Conservation (phyloP, 768 basidiomycete genomes). For the Phanerodontia chrysosporium region DNA sequence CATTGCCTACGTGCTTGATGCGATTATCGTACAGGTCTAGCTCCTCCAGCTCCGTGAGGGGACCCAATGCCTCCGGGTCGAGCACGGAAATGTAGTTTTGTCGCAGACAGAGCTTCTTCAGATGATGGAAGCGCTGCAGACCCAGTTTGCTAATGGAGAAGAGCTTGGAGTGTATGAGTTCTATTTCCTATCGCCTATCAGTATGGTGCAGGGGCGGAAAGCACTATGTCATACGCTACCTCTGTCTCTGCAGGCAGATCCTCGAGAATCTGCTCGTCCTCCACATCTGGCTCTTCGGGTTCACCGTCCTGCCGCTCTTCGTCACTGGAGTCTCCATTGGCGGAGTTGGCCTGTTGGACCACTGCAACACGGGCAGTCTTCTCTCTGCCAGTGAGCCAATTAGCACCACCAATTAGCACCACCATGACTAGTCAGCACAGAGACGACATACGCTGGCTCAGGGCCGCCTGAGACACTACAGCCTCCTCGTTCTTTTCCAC, state of each 20-base stretch:
- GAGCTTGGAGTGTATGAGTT: constrained; percentile 78
- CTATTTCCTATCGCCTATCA: constrained; percentile 62
- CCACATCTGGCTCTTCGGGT: constrained; percentile 24
- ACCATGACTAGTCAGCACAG: no score
- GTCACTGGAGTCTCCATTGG: constrained; percentile 42
- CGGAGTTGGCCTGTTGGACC: constrained; percentile 9
- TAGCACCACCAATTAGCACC: no score
- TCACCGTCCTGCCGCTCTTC: constrained; percentile 49
- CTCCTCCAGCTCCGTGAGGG: constrained; percentile 72
- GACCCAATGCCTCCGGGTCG: constrained; percentile 66
- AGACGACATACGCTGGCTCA: not conserved
- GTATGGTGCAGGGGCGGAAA: not conserved
- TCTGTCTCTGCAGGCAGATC: constrained; percentile 84
- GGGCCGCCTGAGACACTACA: not conserved
- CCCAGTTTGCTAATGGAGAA: constrained; percentile 63
- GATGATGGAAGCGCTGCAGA: constrained; percentile 63
- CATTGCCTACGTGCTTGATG: constrained; percentile 67
- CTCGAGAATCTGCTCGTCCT: constrained; percentile 55
- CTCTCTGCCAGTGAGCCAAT: constrained; percentile 1
- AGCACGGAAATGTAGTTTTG: constrained; percentile 79
- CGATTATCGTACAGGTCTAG: constrained; percentile 97
- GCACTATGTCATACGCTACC: constrained; percentile 38
- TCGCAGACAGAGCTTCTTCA: constrained; percentile 76
- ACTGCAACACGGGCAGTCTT: constrained; percentile 45
- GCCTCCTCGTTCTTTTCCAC: not conserved